phyloP scores from a whole-genome alignment of 1,284 basidiomycete genomes.

The Pyrrhoderma noxium region DNA sequence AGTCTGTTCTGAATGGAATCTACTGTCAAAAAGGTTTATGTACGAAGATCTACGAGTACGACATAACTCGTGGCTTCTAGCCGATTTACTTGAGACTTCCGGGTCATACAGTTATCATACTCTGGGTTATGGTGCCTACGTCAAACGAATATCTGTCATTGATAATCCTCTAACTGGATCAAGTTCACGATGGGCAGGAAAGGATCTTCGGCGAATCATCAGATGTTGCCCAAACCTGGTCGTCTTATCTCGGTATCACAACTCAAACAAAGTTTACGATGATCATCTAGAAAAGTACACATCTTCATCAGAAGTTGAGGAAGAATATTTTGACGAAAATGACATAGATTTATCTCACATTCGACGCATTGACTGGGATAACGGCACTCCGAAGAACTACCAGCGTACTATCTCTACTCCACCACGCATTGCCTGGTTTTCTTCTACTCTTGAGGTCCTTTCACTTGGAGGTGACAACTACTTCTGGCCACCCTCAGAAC shows the following conservation, averaged over 20 bases:
- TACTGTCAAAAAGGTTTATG: constrained; percentile 3
- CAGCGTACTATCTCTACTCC: neutral
- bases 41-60: constrained; percentile 13
- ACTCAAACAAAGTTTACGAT: neutral
- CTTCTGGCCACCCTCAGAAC: neutral
- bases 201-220: constrained; percentile 4
- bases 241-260: constrained; percentile 5
- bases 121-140: constrained; percentile 2
- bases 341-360: constrained; percentile 1
- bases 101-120: neutral
- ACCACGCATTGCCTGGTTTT: neutral
- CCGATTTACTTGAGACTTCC: constrained; percentile 2
- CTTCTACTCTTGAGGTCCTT: constrained; percentile 9
- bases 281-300: neutral
- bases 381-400: neutral
- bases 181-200: constrained; percentile 2
- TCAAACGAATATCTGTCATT: neutral
- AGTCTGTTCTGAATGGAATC: constrained; percentile 4
- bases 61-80: constrained; percentile 1
- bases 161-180: neutral
- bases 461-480: constrained; percentile 3
- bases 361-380: constrained; percentile 11
- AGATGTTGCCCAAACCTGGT: constrained; percentile 10
- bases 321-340: neutral
- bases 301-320: neutral